Evolutionary conservation across 2,329 filamentous ascomycete genomes (phyloP).

Genomic region (Penicillium olsonii): DNA sequence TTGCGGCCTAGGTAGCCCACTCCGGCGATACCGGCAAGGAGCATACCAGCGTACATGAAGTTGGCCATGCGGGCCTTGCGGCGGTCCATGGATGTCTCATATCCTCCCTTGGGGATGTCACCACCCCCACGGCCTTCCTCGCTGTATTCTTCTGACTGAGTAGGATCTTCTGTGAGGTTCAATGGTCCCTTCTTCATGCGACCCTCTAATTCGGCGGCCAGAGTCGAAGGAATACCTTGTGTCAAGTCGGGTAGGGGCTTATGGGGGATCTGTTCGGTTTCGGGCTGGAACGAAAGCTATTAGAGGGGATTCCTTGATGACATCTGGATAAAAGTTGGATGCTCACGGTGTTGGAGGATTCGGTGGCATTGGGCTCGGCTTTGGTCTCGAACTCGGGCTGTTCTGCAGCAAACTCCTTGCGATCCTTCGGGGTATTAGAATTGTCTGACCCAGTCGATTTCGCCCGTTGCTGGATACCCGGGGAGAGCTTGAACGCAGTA

Average conservation of each 20-base stretch:
- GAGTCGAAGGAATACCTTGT: constrained; percentile 90
- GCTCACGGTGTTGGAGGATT: constrained; percentile 31
- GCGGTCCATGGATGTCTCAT: constrained; percentile 87
- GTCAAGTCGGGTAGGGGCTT: constrained; percentile 84
- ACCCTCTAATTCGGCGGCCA: constrained; percentile 70
- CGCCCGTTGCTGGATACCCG: constrained; percentile 21
- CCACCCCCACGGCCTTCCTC: constrained; percentile 57
- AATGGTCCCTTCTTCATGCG: constrained; percentile 44
- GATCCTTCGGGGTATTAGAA: constrained; percentile 23
- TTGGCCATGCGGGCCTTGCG: constrained; percentile 75
- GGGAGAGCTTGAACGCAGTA: constrained; percentile 37
- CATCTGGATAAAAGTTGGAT: background rate
- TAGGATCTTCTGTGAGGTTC: constrained; percentile 57
- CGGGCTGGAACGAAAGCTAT: constrained; percentile 30
- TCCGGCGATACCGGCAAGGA: constrained; percentile 58
- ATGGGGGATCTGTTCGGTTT: constrained; percentile 47
- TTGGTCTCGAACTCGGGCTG: constrained; percentile 43
- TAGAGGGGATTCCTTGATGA: constrained; percentile 7
- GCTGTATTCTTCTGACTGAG: constrained; percentile 45
- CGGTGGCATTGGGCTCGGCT: constrained; percentile 33
- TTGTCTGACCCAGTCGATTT: constrained; percentile 32
- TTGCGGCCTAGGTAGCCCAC: constrained; percentile 80
- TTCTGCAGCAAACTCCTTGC: constrained; percentile 34
- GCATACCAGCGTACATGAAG: constrained; percentile 66
- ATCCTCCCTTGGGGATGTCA: constrained; percentile 73